phyloP scores from a whole-genome alignment of 768 basidiomycete species.

The Sutorius australiensis region DNA sequence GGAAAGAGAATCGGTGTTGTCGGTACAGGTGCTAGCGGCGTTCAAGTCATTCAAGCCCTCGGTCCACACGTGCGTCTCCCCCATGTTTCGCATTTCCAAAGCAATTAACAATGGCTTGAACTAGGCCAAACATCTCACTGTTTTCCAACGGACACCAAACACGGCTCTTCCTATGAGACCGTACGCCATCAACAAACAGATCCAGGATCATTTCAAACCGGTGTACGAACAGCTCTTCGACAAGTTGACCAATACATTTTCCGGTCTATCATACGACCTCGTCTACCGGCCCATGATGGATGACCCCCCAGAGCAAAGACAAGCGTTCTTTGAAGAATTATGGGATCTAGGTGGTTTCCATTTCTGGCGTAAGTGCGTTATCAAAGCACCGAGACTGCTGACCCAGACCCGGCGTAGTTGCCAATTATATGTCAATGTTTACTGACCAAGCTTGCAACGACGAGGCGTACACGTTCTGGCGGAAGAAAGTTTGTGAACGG shows the following conservation, averaged over 20 bases:
- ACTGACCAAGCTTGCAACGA: constrained; percentile 4
- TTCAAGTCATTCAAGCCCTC: constrained; percentile 4
- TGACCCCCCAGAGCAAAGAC: constrained; percentile 4
- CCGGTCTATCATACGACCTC: not conserved
- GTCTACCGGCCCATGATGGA: constrained; percentile 11
- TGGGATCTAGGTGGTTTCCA: constrained; percentile 3
- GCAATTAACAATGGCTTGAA: not conserved
- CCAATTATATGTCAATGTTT: constrained; percentile 1
- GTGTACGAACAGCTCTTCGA: constrained; percentile 7
- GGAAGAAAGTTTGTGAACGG: constrained; percentile 9
- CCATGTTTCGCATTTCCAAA: not conserved
- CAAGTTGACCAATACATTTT: constrained; percentile 1
- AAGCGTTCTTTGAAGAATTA: constrained; percentile 4
- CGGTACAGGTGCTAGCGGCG: constrained; percentile 8
- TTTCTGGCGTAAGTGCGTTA: constrained; percentile 4
- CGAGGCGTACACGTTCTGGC: constrained; percentile 5
- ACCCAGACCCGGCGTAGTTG: not conserved
- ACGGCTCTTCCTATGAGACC: constrained; percentile 6
- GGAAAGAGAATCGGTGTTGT: constrained; percentile 11
- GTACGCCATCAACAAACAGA: constrained; percentile 5
- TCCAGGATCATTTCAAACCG: constrained; percentile 6
- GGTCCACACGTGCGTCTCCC: constrained; percentile 4
- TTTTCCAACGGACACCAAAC: constrained; percentile 12
- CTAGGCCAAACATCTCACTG: constrained; percentile 6
- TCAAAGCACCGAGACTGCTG: not conserved